Evolutionary conservation across 345 rosid species (phyloP).

Genomic region (Gossypium sturtianum): DNA sequence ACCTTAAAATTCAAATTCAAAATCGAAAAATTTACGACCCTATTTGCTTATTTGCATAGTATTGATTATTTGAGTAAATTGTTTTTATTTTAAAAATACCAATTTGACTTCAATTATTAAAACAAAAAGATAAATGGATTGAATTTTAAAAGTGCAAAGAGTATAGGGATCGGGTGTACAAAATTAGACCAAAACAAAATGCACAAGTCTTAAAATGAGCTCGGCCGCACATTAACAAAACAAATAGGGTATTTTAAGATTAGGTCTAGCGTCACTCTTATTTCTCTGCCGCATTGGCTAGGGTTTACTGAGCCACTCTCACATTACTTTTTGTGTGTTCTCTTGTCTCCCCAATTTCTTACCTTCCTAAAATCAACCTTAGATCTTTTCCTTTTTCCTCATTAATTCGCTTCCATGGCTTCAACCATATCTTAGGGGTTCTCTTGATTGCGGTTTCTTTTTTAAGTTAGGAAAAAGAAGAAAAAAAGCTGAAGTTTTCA

Average conservation of each 20-base stretch:
- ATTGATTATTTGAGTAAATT: no score
- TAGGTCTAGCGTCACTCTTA: constrained; percentile 8
- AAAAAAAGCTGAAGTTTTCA: not conserved
- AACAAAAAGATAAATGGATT: not conserved
- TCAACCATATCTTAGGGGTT: constrained; percentile 23
- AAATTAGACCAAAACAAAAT: not conserved
- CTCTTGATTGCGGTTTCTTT: constrained; percentile 25
- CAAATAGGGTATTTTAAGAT: constrained; percentile 37
- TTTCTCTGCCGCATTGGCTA: constrained; percentile 48
- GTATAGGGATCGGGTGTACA: not conserved
- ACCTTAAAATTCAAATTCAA: no score
- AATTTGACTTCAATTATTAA: no score
- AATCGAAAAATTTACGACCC: no score
- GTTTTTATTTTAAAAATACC: no score
- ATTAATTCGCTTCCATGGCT: constrained; percentile 30
- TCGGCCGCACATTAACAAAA: constrained; percentile 9
- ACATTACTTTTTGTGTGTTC: not conserved
- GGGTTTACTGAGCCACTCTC: constrained; percentile 29
- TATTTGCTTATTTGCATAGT: no score
- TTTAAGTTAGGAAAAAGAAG: not conserved
- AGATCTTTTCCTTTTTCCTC: not conserved
- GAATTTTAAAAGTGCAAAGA: no score
- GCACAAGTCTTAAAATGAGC: constrained; percentile 3
- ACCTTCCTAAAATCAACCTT: not conserved
- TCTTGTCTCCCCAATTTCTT: not conserved